Conservation (phyloP, 2,329 filamentous ascomycete genomes). For the Corynespora cassiicola region DNA sequence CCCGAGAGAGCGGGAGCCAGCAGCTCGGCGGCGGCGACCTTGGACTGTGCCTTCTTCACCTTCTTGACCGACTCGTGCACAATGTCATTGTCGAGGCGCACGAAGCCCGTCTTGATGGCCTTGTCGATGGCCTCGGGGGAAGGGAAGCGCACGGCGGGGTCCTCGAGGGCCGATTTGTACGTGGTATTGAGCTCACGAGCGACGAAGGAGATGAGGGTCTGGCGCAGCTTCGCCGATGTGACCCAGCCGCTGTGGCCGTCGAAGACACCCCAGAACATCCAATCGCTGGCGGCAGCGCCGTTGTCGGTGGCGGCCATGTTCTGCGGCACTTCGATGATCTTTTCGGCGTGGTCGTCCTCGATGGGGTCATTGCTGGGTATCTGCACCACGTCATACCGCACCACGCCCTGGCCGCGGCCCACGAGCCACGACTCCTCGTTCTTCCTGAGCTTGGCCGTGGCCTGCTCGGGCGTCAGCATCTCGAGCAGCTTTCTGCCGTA, state of each 20-base stretch:
- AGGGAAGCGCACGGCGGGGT: constrained; percentile 67
- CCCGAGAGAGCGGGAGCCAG: constrained; percentile 92
- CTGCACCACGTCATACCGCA: constrained; percentile 93
- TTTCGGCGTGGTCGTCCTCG: constrained; percentile 97
- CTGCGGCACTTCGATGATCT: constrained; percentile 88
- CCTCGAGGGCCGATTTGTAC: constrained; percentile 75
- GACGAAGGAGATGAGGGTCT: constrained; percentile 90
- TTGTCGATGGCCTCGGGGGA: constrained; percentile 81
- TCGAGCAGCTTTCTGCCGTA: constrained; percentile 86
- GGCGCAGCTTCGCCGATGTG: constrained; percentile 92
- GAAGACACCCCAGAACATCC: constrained; percentile 99
- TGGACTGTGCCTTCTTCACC: constrained; percentile 86
- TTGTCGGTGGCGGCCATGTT: constrained; percentile 62
- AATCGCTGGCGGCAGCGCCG: constrained; percentile 73
- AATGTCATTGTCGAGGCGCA: constrained; percentile 89
- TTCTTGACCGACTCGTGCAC: constrained; percentile 91
- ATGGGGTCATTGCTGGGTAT: constrained; percentile 96
- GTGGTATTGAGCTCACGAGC: constrained; percentile 91
- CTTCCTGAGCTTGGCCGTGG: constrained; percentile 84
- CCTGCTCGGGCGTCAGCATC: constrained; percentile 96
- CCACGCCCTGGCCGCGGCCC: constrained; percentile 85
- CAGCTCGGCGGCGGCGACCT: constrained; percentile 87
- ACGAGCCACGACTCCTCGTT: constrained; percentile 93
- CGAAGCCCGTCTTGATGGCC: constrained; percentile 92
- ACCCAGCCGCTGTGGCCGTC: constrained; percentile 94